Conservation (phyloP, 192 early-diverging fungal species). For the Pilobolus umbonatus region DNA sequence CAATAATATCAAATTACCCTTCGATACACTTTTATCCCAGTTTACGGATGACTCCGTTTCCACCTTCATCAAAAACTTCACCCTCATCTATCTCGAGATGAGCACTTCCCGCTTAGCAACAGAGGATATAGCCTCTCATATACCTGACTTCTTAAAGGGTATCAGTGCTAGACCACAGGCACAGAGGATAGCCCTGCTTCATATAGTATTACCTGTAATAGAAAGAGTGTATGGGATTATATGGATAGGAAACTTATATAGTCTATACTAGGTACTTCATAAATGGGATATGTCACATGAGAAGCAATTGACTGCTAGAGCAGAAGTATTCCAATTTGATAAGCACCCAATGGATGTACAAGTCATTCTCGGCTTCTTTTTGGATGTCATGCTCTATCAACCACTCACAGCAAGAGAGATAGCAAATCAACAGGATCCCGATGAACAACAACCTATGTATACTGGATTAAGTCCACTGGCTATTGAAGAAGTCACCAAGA, state of each 20-base stretch:
- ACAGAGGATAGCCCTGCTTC: slow-evolving; percentile 58
- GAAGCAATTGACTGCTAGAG: slow-evolving; percentile 31
- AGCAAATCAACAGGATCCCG: slow-evolving; percentile 9
- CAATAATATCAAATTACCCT: slow-evolving; percentile 55
- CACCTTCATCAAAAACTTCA: slow-evolving; percentile 68
- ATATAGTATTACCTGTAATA: slow-evolving; percentile 64
- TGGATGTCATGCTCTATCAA: slow-evolving; percentile 65
- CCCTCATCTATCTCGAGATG: slow-evolving; percentile 83
- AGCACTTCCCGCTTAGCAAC: slow-evolving; percentile 49
- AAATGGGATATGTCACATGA: slow-evolving; percentile 38
- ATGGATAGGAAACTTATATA: not conserved
- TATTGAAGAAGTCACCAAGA: slow-evolving; percentile 61
- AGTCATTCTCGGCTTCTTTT: slow-evolving; percentile 50
- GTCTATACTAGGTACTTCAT: slow-evolving; percentile 27
- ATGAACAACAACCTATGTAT: slow-evolving; percentile 10
- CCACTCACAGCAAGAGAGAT: slow-evolving; percentile 22
- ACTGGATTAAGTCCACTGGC: slow-evolving; percentile 56
- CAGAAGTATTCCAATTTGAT: slow-evolving; percentile 57
- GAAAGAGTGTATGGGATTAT: not conserved
- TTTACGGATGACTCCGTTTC: slow-evolving; percentile 39
- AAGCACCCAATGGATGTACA: slow-evolving; percentile 46
- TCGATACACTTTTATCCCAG: slow-evolving; percentile 55
- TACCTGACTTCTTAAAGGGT: slow-evolving; percentile 60
- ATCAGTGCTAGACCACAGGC: slow-evolving; percentile 50
- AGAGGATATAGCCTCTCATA: slow-evolving; percentile 38